Evolutionary conservation across 345 rosid species (phyloP), one percentile per base, ranked within the genome.

Genomic region (Gossypium thurberi): DNA sequence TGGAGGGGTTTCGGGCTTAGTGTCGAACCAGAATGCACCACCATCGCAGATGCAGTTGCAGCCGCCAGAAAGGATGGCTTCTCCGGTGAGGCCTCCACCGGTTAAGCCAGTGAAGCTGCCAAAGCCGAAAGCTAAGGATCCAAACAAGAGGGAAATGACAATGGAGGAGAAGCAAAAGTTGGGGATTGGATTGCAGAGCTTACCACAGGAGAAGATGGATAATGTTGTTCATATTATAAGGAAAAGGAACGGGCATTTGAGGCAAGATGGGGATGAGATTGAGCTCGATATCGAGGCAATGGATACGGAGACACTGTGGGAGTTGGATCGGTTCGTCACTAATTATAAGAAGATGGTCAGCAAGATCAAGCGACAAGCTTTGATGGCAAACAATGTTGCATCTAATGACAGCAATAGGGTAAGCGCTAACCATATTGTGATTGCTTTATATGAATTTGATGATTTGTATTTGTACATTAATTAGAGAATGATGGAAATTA

Each of bases 171-270:
- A 91, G 79, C 89, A 85, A 6, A 91, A 84, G 61, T 79, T 91
- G 66, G 93, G 97, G 0, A 2, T 85, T 2, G 89, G 89, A 65
- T 79, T 92, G 82, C 97, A 90, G 86, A 88, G 82, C 50, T 61
- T 92, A 82, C 97, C 95, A 2, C 87, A 82, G 5, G 97, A 92
- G 87, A 92, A 92, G 76, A 89, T 90, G 85, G 93, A 87, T 47
- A 89, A 90, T 69, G 88, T 92, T 55, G 86, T 92, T 76, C 89
- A 84, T 73, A 92, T 92, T n/a, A 85, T 92, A 10, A 85, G 74
- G 81, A 92, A 87, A 85, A 86, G 95, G 75, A 87, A 88, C 43
- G 85, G 84, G 58, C 78, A 87, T 81, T 66, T 90, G 47, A 80
- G 87, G 74, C 97, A 88, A 77, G 93, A 91, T 0, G 97, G 93